These are phyloP conservation scores for Colletotrichum cordylinicola DNA, from an alignment of 2,329 filamentous ascomycete species.

Conservation along the genomic window DNA sequence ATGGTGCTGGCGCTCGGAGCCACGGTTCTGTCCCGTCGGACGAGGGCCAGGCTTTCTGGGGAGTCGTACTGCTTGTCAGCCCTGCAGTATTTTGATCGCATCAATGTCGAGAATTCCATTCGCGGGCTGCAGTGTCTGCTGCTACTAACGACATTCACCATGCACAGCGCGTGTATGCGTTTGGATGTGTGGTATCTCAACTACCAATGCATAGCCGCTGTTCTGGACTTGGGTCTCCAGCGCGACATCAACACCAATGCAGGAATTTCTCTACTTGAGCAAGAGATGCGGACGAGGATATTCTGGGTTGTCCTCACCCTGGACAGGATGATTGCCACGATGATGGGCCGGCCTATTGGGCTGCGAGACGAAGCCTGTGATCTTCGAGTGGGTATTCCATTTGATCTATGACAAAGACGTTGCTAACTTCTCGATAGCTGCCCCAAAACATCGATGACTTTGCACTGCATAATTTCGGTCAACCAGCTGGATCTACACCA, in stretches of 20 bases:
- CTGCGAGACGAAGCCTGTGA: constrained; percentile 61
- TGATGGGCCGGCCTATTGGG: constrained; percentile 62
- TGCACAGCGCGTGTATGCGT: constrained; percentile 53
- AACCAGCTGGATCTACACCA: neutral
- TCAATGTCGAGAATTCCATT: constrained; percentile 54
- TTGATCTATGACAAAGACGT: neutral
- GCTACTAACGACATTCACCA: constrained; percentile 51
- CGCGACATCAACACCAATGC: constrained; percentile 47
- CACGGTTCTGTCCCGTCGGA: constrained; percentile 47
- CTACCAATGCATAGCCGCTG: constrained; percentile 57
- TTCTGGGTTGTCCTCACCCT: constrained; percentile 61
- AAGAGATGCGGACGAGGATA: constrained; percentile 59
- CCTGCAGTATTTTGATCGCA: constrained; percentile 48
- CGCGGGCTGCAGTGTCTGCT: constrained; percentile 55
- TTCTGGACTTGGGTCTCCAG: constrained; percentile 58
- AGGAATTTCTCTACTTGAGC: constrained; percentile 51
- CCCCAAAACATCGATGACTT: constrained; percentile 30
- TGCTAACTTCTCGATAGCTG: constrained; percentile 29
- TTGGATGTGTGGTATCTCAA: constrained; percentile 61
- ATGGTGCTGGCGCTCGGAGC: constrained; percentile 60
- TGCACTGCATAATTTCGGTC: constrained; percentile 8
- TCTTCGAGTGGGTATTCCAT: constrained; percentile 43
- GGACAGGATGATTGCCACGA: constrained; percentile 57
- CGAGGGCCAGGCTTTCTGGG: constrained; percentile 47
- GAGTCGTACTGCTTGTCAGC: constrained; percentile 56